These are phyloP conservation scores for Magnolia sinica DNA, from an alignment of 164 flowering plant species.

Conservation along the genomic window DNA sequence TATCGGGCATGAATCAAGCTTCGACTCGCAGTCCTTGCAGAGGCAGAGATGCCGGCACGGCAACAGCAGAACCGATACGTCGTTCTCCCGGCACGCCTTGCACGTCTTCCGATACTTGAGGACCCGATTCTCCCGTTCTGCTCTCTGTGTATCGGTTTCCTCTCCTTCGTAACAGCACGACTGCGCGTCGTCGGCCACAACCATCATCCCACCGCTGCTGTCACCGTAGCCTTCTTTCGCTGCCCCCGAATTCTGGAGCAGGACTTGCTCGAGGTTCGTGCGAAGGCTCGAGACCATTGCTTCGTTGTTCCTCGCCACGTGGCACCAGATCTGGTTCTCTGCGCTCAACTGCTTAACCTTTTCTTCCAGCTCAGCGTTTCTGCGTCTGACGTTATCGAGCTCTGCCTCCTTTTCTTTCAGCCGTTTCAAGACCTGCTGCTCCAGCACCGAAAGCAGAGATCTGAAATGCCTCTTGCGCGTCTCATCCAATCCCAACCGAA, in stretches of 20 bases:
- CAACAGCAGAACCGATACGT: conserved; percentile 27
- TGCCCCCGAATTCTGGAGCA: conserved; percentile 12
- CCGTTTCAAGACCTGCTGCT: conserved; percentile 19
- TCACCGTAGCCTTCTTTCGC: conserved; percentile 34
- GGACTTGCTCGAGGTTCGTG: conserved; percentile 24
- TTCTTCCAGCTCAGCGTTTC: conserved; percentile 30
- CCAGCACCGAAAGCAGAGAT: conserved; percentile 12
- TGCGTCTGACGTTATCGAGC: conserved; percentile 19
- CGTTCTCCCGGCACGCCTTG: conserved; percentile 23
- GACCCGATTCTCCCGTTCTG: conserved; percentile 8
- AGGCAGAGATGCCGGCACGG: conserved; percentile 39
- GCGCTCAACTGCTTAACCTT: conserved; percentile 27
- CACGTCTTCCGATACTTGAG: conserved; percentile 16
- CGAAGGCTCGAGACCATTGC: conserved; percentile 22
- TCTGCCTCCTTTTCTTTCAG: conserved; percentile 27
- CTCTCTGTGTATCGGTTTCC: neutral
- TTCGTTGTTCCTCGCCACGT: conserved; percentile 30
- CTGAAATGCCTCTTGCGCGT: conserved; percentile 22
- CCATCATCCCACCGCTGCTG: conserved; percentile 6
- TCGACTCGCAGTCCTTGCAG: conserved; percentile 31
- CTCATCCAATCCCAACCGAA: conserved; percentile 23
- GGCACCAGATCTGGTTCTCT: conserved; percentile 35
- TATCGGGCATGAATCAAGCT: conserved; percentile 25
- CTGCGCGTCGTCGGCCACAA: conserved; percentile 18
- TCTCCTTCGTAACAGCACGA: conserved; percentile 20